Percentiles rank a stretch among this genome's conserved stretches.
Evolutionary conservation across 2,329 filamentous ascomycete species (phyloP).

Genomic region (Xylariaceae sp.): DNA sequence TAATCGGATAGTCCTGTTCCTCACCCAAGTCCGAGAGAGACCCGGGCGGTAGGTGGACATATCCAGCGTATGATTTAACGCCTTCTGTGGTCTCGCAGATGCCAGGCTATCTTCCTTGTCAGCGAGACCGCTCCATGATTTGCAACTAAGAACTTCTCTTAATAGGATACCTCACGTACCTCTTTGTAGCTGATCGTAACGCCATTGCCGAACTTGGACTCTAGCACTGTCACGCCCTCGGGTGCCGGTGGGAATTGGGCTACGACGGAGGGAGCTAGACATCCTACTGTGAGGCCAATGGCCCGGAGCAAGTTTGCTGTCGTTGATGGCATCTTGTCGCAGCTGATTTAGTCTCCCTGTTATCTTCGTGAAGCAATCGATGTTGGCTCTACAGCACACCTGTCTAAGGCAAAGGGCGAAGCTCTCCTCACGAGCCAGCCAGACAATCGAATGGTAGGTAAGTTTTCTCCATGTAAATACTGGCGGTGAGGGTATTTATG

Average conservation of each 20-base stretch:
- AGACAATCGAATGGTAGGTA: background rate
- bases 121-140: background rate
- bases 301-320: slow-evolving; percentile 16
- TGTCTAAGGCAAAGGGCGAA: background rate
- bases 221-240: slow-evolving; percentile 53
- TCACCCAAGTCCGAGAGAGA: slow-evolving; percentile 52
- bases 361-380: background rate
- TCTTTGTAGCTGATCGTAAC: slow-evolving; percentile 68
- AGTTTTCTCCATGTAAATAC: background rate
- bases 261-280: slow-evolving; percentile 25
- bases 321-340: slow-evolving; percentile 19
- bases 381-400: background rate
- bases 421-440: background rate
- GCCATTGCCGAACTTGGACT: slow-evolving; percentile 62
- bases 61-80: slow-evolving; percentile 68
- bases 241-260: slow-evolving; percentile 42
- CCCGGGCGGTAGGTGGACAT: slow-evolving; percentile 60
- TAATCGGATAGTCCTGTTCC: slow-evolving; percentile 52
- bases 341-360: background rate
- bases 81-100: slow-evolving; percentile 61
- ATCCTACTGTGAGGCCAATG: slow-evolving; percentile 15
- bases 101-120: slow-evolving; percentile 52
- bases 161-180: slow-evolving; percentile 32
- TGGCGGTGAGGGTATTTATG: background rate
- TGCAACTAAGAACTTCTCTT: background rate